These are phyloP conservation scores for Knufia fluminis DNA, from an alignment of 2,329 filamentous ascomycete species.

Conservation along the genomic window DNA sequence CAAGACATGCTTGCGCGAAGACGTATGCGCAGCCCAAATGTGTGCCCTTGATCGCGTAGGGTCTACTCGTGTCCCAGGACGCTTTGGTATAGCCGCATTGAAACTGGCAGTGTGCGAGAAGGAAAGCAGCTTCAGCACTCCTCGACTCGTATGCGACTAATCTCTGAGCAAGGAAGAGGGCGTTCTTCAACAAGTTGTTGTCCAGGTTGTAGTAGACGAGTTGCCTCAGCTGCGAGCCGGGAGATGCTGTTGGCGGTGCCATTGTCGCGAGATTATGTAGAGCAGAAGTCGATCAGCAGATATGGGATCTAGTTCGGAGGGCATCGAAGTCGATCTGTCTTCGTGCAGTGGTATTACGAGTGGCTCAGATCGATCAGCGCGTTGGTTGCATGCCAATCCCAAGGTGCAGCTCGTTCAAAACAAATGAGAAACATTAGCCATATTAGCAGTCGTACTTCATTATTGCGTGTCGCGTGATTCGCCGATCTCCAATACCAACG, in stretches of 20 bases:
- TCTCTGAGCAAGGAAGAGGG: slow-evolving; percentile 85
- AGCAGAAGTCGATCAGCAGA: not conserved
- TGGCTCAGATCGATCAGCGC: not conserved
- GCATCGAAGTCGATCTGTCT: slow-evolving; percentile 4
- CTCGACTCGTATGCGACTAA: slow-evolving; percentile 75
- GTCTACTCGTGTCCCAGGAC: slow-evolving; percentile 73
- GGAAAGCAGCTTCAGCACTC: slow-evolving; percentile 69
- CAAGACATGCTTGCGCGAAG: slow-evolving; percentile 80
- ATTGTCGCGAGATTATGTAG: slow-evolving; percentile 29
- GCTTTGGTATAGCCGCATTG: slow-evolving; percentile 74
- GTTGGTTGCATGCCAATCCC: not conserved
- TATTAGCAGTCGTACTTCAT: not conserved
- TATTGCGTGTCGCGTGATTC: not conserved
- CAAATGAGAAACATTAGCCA: not conserved
- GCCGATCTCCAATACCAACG: not conserved
- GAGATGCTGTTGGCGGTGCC: slow-evolving; percentile 43
- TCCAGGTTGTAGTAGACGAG: slow-evolving; percentile 70
- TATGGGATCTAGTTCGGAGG: not conserved
- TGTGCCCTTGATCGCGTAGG: slow-evolving; percentile 57
- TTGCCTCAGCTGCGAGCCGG: slow-evolving; percentile 53
- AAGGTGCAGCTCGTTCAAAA: not conserved
- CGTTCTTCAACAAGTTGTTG: slow-evolving; percentile 80
- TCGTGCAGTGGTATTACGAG: not conserved
- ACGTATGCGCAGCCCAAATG: slow-evolving; percentile 85
- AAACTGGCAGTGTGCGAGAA: slow-evolving; percentile 76